Percentiles rank a stretch among this genome's conserved stretches.
Evolutionary conservation across 257 asterid species (phyloP).

Genomic region (Gentiana straminea): DNA sequence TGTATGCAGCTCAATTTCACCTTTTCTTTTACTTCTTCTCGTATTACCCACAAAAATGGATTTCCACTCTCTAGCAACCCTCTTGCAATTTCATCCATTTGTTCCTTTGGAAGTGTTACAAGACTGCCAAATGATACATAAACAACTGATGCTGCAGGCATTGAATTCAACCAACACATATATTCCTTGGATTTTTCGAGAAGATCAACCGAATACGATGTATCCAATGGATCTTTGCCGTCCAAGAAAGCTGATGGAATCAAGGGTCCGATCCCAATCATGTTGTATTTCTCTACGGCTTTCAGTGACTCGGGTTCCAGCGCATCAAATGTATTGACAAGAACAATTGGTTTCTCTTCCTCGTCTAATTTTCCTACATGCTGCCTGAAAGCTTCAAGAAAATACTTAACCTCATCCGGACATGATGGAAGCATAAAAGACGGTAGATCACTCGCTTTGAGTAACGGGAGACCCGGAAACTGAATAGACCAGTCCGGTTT

Average conservation of each 20-base stretch:
- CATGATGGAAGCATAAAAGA: constrained; percentile 29
- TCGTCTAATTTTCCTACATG: constrained; percentile 29
- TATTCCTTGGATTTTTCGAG: constrained; percentile 1
- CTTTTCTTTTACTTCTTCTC: background rate
- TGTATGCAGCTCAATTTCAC: constrained; percentile 12
- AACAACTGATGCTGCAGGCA: constrained; percentile 18
- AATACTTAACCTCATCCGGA: constrained; percentile 7
- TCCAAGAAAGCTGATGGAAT: constrained; percentile 37
- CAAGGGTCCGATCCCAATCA: constrained; percentile 40
- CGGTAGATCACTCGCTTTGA: constrained; percentile 41
- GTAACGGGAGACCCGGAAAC: constrained; percentile 37
- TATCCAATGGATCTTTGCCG: constrained; percentile 24
- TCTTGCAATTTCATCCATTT: constrained; percentile 15
- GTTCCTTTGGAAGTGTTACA: constrained; percentile 18
- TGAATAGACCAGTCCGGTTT: constrained; percentile 8
- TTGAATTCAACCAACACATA: constrained; percentile 18
- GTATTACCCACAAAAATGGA: constrained; percentile 26
- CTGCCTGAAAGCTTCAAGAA: constrained; percentile 23
- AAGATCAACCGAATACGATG: constrained; percentile 26
- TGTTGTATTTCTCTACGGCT: constrained; percentile 13
- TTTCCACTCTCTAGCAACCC: constrained; percentile 14
- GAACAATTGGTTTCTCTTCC: constrained; percentile 25
- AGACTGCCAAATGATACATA: constrained; percentile 44
- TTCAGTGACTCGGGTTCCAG: constrained; percentile 28
- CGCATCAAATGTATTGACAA: constrained; percentile 34